Base-by-base conservation (phyloP, 805 yeast genomes). In the Hyphopichia homilentoma region DNA sequence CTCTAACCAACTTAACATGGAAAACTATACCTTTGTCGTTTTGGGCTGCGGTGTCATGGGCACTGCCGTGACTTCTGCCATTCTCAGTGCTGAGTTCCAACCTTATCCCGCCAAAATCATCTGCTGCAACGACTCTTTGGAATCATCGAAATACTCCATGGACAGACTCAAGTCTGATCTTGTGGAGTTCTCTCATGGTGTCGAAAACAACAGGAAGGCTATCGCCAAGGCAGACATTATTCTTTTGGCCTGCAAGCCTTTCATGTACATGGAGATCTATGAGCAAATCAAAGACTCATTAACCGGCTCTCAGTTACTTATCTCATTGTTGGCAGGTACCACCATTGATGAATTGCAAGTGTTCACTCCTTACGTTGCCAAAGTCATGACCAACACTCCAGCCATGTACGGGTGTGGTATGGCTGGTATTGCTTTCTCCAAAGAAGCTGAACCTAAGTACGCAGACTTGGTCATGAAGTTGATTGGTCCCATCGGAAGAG, bases 341-440 rank as follows among this genome's bases (percentile, higher is more conserved):
- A 85, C 95, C 12, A 79, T 89, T 40, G 78, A 68, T 13, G 84
- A 84, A 53, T 69, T 88, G 45, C 41, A 54, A 13, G 49, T 55
- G 1, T 73, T 77, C 47, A 66, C 84, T 7, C 64, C 70, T 5
- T 64, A 69, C 37, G 79, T 90, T 20, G 85, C 94, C 15, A 75
- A 95, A 41, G 95, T 94, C n/a, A 89, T 94, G 95, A 90, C 99
- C 28, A 93, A 90, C 63, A 93, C 98, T 0, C 97, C 99, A 3
- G 94, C 96, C 13, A 81, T 81, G 56, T 85, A 75, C 57, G 96
- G 97, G 15, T 77, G 81, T 46, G 98, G 97, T 32, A 87, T 90
- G 72, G 96, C 97, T 7, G 88, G 87, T 24, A 79, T 93, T n/a
- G 75, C 96, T 2, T 79, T 84, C 50, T 77, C 90, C 7, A 41